Evolutionary conservation across 2,329 filamentous ascomycete genomes (phyloP).

Genomic region (Sporothrix inflata): DNA sequence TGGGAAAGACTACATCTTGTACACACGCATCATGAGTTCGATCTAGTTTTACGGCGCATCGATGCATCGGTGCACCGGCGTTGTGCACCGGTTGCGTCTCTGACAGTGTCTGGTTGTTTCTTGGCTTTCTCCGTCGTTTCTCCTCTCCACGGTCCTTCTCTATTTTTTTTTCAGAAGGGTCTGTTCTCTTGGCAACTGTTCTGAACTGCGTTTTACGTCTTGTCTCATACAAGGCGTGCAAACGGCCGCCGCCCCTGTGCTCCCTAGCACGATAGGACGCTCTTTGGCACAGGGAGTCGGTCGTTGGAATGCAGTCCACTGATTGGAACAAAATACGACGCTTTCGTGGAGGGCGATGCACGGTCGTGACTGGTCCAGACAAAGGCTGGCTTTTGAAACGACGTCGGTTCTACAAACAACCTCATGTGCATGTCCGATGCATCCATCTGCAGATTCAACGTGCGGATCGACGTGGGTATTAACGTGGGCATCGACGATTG

Average conservation of each 20-base stretch:
- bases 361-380: too few relatives aligned
- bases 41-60: background rate
- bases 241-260: too few relatives aligned
- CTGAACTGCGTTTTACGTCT: background rate
- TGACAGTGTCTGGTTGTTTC: background rate
- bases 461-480: background rate
- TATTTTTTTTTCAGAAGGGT: background rate
- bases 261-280: background rate
- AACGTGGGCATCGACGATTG: background rate
- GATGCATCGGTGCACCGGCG: too few relatives aligned
- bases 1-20: too few relatives aligned
- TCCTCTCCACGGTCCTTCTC: background rate
- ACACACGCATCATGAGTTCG: background rate
- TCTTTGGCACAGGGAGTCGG: background rate
- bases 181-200: background rate
- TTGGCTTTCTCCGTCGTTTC: background rate
- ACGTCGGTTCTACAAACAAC: too few relatives aligned
- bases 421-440: background rate
- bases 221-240: background rate
- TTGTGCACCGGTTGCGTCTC: too few relatives aligned
- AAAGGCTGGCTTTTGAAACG: too few relatives aligned
- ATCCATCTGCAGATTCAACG: background rate
- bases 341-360: too few relatives aligned
- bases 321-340: background rate
- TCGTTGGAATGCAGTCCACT: background rate